These are phyloP conservation scores for Colletotrichum spaethianum DNA, from an alignment of 2,329 filamentous ascomycete species.

Conservation along the genomic window DNA sequence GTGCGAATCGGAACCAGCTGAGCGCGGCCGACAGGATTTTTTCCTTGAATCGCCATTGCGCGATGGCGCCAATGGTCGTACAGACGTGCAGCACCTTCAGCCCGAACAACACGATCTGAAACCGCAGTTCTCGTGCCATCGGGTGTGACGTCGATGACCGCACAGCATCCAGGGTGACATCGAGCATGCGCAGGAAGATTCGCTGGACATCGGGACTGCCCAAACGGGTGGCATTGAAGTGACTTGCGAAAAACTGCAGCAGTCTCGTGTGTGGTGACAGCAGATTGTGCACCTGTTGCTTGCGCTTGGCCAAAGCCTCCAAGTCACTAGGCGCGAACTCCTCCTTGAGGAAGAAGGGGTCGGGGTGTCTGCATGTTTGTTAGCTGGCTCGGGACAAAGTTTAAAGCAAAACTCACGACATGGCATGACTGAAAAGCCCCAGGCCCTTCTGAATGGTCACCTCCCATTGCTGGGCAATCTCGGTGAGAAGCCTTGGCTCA, in stretches of 20 bases:
- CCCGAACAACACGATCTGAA: constrained; percentile 88
- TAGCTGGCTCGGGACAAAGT: constrained; percentile 44
- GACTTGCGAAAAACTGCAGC: constrained; percentile 91
- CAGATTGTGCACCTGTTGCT: constrained; percentile 84
- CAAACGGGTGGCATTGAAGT: constrained; percentile 93
- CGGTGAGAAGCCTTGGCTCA: constrained; percentile 86
- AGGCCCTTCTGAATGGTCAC: constrained; percentile 81
- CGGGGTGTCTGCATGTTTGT: constrained; percentile 70
- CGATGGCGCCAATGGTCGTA: constrained; percentile 73
- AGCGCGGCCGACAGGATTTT: constrained; percentile 88
- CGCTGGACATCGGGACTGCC: constrained; percentile 86
- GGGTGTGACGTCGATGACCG: constrained; percentile 82
- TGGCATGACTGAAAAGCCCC: constrained; percentile 83
- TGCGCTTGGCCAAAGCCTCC: constrained; percentile 78
- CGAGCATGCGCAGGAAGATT: constrained; percentile 85
- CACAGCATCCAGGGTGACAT: constrained; percentile 83
- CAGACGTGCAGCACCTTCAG: constrained; percentile 82
- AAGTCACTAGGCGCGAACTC: constrained; percentile 95
- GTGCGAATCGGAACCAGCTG: constrained; percentile 87
- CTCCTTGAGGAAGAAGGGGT: constrained; percentile 92
- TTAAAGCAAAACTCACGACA: constrained; percentile 65
- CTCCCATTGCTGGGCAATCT: constrained; percentile 94
- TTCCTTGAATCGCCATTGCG: constrained; percentile 89
- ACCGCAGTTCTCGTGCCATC: constrained; percentile 90
- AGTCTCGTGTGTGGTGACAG: constrained; percentile 89